phyloP scores from a whole-genome alignment of 2,329 filamentous ascomycete species.

The Epichloe bromicola region DNA sequence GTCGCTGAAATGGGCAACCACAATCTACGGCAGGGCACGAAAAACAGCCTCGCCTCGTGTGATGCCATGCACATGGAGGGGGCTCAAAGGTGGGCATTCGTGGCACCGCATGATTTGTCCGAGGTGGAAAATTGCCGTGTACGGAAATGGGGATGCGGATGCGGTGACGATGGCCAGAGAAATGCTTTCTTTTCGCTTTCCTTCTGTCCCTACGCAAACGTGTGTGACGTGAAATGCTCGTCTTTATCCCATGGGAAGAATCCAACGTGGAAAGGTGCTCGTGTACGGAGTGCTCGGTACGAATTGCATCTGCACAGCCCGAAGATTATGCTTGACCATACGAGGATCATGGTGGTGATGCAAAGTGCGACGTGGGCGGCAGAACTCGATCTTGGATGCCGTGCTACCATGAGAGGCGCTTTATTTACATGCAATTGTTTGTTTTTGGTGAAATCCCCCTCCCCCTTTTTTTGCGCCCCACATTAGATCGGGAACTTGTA shows the following conservation, averaged over 20 bases:
- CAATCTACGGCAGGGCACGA: constrained; percentile 1
- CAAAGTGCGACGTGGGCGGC: constrained; percentile 1
- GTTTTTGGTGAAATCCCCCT: background rate
- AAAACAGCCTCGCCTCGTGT: background rate
- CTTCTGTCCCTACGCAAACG: no score
- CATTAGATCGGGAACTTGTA: no score
- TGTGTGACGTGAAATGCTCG: no score
- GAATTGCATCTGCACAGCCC: no score
- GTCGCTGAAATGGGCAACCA: background rate
- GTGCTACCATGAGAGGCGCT: background rate
- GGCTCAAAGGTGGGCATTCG: background rate
- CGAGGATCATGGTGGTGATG: background rate
- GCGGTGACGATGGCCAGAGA: no score
- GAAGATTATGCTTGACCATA: constrained; percentile 1
- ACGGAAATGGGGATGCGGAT: background rate
- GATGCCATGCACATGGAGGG: background rate
- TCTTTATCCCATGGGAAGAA: no score
- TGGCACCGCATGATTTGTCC: background rate
- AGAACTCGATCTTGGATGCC: background rate
- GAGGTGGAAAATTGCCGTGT: background rate
- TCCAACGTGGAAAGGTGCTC: background rate
- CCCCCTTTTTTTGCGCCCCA: no score
- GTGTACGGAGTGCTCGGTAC: background rate
- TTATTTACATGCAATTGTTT: background rate
- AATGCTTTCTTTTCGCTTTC: no score